These are phyloP conservation scores for Agroathelia rolfsii DNA, from an alignment of 1,284 basidiomycete species.

Conservation along the genomic window DNA sequence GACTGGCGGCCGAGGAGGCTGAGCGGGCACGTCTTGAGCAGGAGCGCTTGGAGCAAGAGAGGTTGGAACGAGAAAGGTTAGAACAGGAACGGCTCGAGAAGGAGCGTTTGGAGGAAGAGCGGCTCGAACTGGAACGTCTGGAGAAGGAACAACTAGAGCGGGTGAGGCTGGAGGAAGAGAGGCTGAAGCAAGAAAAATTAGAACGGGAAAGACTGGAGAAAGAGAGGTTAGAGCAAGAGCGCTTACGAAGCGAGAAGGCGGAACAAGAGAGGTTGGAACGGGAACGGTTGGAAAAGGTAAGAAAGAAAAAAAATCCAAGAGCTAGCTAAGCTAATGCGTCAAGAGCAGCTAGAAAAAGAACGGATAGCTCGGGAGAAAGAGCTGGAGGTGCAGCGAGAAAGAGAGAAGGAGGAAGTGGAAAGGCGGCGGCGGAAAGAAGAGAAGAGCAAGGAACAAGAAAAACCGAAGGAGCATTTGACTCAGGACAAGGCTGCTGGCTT, in stretches of 20 bases:
- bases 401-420: slow-evolving; percentile 21
- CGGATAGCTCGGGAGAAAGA: slow-evolving; percentile 20
- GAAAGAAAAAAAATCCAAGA: slow-evolving; percentile 14
- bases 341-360: slow-evolving; percentile 16
- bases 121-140: slow-evolving; percentile 24
- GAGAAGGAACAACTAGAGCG: slow-evolving; percentile 24
- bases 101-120: slow-evolving; percentile 22
- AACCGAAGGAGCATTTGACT: slow-evolving; percentile 10
- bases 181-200: slow-evolving; percentile 15
- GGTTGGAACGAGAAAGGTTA: slow-evolving; percentile 19
- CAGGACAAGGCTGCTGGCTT: slow-evolving; percentile 9
- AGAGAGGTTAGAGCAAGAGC: slow-evolving; percentile 15
- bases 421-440: slow-evolving; percentile 27
- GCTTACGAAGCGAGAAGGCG: slow-evolving; percentile 18
- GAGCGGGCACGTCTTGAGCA: too few relatives aligned
- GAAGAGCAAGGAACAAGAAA: slow-evolving; percentile 16
- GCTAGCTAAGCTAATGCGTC: slow-evolving; percentile 15
- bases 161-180: slow-evolving; percentile 17
- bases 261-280: slow-evolving; percentile 16
- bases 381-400: slow-evolving; percentile 10
- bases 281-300: slow-evolving; percentile 15
- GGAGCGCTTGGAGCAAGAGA: slow-evolving; percentile 16
- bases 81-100: slow-evolving; percentile 23
- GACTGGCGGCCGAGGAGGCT: too few relatives aligned
- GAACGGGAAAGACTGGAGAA: slow-evolving; percentile 13